Percentiles rank a stretch among this genome's conserved stretches.
Evolutionary conservation across 2,329 filamentous ascomycete species (phyloP).

Genomic region (Ciborinia camelliae): DNA sequence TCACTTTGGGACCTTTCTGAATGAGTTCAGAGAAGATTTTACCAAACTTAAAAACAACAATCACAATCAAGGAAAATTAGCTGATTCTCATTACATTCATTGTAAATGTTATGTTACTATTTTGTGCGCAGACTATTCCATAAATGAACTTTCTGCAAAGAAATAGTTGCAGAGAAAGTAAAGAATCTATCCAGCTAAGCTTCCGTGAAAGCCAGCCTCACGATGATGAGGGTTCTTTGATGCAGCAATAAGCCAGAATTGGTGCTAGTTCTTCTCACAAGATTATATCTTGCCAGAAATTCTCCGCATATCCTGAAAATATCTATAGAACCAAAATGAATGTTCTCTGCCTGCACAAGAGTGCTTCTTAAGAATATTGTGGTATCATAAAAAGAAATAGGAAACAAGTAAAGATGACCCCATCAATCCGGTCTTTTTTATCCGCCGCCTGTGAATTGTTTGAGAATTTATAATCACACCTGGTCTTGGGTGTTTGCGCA

Average conservation of each 20-base stretch:
- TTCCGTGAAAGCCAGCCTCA: not conserved
- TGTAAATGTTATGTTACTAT: not conserved
- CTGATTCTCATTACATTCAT: no score
- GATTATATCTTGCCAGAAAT: not conserved
- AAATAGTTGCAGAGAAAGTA: not conserved
- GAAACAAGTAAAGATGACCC: not conserved
- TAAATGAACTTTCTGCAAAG: not conserved
- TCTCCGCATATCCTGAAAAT: not conserved
- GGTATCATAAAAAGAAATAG: not conserved
- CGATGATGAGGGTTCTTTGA: not conserved
- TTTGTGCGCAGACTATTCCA: no score
- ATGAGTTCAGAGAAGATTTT: fast-evolving
- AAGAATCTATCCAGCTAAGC: not conserved
- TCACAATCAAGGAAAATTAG: no score
- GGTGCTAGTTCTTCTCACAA: not conserved
- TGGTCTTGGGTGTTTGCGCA: not conserved
- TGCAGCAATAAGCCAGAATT: not conserved
- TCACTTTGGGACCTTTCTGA: not conserved
- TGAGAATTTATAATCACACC: not conserved
- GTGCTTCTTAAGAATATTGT: not conserved
- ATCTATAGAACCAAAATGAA: not conserved
- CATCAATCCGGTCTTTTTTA: not conserved
- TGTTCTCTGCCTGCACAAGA: no score
- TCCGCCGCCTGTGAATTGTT: not conserved
- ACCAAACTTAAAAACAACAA: not conserved